These are phyloP conservation scores for Talaromyces sp. DNA, from an alignment of 2,329 filamentous ascomycete genomes.

Conservation along the genomic window DNA sequence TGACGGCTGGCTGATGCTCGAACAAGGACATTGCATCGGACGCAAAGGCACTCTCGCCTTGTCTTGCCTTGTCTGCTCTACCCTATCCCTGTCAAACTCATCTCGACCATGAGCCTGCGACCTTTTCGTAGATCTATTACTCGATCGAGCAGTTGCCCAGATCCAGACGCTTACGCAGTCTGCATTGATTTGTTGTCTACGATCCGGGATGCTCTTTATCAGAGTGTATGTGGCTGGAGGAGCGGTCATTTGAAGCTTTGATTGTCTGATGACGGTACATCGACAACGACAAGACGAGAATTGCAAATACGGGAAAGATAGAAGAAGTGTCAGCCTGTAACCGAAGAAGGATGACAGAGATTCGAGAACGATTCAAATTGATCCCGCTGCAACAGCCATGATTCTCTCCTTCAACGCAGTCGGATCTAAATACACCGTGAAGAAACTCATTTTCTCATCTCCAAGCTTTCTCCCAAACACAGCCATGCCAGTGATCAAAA, in stretches of 20 bases:
- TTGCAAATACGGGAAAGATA: background rate
- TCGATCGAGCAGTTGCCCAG: background rate
- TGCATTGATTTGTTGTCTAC: background rate
- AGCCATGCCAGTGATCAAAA: slow-evolving; percentile 13
- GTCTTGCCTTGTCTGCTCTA: background rate
- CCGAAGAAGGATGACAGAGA: background rate
- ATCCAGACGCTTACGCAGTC: background rate
- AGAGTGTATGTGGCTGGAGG: background rate
- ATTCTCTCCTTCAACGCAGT: slow-evolving; percentile 11
- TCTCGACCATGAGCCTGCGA: background rate
- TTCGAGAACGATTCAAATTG: background rate
- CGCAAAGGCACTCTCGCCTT: background rate
- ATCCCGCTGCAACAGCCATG: background rate
- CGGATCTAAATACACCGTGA: slow-evolving; percentile 16
- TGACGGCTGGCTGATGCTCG: background rate
- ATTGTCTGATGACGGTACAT: background rate
- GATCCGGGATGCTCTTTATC: background rate
- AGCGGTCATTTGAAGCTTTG: background rate
- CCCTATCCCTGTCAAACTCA: background rate
- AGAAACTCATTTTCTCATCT: slow-evolving; percentile 13
- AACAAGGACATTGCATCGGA: background rate
- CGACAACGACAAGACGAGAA: background rate
- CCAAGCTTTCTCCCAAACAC: slow-evolving; percentile 9
- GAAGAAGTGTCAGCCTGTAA: background rate
- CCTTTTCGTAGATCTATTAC: background rate